Evolutionary conservation across 2,329 filamentous ascomycete genomes (phyloP), one percentile per base, ranked within the genome.

Genomic region (Cladosporium sp.): DNA sequence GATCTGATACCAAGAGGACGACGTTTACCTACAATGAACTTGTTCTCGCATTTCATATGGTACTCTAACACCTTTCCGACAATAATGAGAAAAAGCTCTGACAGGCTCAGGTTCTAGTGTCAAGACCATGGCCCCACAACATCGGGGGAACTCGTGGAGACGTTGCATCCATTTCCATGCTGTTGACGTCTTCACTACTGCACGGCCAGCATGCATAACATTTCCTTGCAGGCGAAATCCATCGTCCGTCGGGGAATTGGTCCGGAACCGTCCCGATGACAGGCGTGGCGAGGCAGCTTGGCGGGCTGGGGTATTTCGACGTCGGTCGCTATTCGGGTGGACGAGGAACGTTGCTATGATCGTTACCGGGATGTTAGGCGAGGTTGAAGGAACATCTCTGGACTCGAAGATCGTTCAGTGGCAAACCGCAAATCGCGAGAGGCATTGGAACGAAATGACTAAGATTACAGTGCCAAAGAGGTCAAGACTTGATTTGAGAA

Each of bases 71-170:
- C 17, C 22, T 17, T 28, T 1, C n/a, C n/a, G 43, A 17, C 15
- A 17, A 22, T 17, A 17, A 22, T 17, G n/a, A 15, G 43, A 17
- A 47, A n/a, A 30, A 17, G 25, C 15, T 28, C 22, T 28, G 43
- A 30, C 9, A n/a, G 30, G 19, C n/a, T 28, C 8, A 39, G 6
- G 15, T 47, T 47, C 43, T 30, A 22, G 43, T 30, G 22, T 17
- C 25, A 12, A 7, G 14, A 11, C 5, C 6, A 15, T 30, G 12
- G n/a, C 20, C 25, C 22, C 2, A 3, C 8, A 9, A 15, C 28
- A 37, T 50, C 28, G 28, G 47, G 47, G 25, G 30, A 50, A 50
- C 47, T 50, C 47, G 47, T 50, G 30, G 47, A 37, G 47, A 50
- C 28, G 28, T 20, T 20, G 25, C 12, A 22, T 47, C 43, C 43